Evolutionary conservation across 2,329 filamentous ascomycete genomes (phyloP).

Genomic region (Orbilia oligospora): DNA sequence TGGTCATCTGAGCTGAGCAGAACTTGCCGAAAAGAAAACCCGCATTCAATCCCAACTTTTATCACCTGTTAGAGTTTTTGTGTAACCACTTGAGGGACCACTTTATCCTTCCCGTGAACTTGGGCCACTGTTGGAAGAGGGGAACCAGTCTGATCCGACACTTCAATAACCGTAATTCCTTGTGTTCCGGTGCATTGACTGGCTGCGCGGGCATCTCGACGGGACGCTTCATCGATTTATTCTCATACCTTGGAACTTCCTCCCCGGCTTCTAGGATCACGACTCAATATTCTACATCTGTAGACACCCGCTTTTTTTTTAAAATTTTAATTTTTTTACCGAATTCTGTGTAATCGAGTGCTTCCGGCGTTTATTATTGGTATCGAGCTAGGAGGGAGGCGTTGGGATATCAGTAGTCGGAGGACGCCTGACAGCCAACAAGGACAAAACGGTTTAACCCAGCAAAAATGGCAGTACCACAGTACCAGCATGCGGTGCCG

Average conservation of each 20-base stretch:
- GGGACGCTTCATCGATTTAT: conserved; percentile 15
- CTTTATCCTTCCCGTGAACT: conserved; percentile 56
- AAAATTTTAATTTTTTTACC: too few species aligned
- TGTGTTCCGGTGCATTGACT: conserved; percentile 22
- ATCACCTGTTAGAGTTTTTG: conserved; percentile 51
- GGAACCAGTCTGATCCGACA: conserved; percentile 38
- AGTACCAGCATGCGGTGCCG: conserved; percentile 56
- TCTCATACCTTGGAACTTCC: conserved; percentile 26
- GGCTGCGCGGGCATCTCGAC: conserved; percentile 29
- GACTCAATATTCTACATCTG: conserved; percentile 6
- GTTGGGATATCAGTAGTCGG: conserved; percentile 38
- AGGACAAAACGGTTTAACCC: conserved; percentile 19
- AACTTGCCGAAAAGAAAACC: conserved; percentile 58
- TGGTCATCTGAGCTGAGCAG: conserved; percentile 44
- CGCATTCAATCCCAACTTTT: conserved; percentile 48
- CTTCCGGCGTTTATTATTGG: conserved; percentile 26
- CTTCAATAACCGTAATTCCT: conserved; percentile 20
- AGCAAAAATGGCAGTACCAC: conserved; percentile 54
- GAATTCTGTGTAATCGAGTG: conserved; percentile 22
- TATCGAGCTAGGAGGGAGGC: conserved; percentile 37
- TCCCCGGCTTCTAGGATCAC: conserved; percentile 9
- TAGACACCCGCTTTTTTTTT: too few species aligned
- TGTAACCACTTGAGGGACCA: conserved; percentile 52
- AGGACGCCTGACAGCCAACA: conserved; percentile 27
- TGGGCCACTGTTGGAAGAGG: conserved; percentile 47